A percentile compares a stretch with the other conserved stretches of the same genome.
phyloP scores from a whole-genome alignment of 768 basidiomycete species.

The Neoboletus subvelutipes region DNA sequence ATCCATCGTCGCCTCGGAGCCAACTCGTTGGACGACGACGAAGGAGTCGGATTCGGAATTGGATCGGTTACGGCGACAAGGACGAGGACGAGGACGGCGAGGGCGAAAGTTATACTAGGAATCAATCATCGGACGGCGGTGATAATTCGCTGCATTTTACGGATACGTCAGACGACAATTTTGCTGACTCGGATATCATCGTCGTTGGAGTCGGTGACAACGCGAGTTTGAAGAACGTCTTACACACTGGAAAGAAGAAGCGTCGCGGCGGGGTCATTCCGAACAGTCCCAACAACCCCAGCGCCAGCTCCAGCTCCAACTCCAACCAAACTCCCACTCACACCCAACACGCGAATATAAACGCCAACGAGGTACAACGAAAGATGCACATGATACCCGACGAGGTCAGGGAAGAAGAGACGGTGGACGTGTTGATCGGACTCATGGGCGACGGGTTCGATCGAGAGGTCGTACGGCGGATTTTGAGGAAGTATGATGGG shows the following conservation, averaged over 20 bases:
- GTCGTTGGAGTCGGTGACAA: neutral
- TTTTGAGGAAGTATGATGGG: conserved; percentile 60
- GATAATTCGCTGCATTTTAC: conserved; percentile 19
- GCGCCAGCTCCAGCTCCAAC: neutral
- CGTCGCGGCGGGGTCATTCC: neutral
- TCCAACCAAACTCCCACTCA: neutral
- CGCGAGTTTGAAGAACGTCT: neutral
- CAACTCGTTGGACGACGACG: conserved; percentile 7
- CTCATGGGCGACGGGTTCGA: conserved; percentile 44
- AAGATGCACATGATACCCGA: conserved; percentile 25
- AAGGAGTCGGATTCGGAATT: conserved; percentile 16
- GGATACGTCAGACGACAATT: conserved; percentile 17
- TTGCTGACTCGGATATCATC: neutral
- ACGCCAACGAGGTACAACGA: neutral
- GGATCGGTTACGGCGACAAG: conserved; percentile 8
- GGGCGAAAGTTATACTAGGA: neutral
- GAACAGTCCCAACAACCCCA: neutral
- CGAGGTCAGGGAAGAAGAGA: conserved; percentile 29
- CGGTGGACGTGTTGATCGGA: conserved; percentile 33
- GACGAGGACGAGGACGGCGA: conserved; percentile 2
- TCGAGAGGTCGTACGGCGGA: conserved; percentile 48
- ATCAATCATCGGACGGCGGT: neutral
- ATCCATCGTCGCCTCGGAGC: neutral
- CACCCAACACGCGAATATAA: neutral
- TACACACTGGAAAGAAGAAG: neutral